Conservation (phyloP, 768 basidiomycete genomes). For the Mycena indigotica region DNA sequence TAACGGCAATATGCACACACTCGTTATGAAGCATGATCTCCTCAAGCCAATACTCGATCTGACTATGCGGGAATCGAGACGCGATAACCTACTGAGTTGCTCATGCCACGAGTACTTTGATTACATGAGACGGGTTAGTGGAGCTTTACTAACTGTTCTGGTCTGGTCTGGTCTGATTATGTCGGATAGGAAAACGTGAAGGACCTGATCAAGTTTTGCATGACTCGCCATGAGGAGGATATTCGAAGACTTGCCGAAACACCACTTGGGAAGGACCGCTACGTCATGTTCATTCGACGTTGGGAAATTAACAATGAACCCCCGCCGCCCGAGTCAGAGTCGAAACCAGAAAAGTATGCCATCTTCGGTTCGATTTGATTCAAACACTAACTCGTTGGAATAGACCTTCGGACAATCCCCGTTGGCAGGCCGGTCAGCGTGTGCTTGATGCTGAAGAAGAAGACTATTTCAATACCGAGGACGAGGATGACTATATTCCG, state of each 20-base stretch:
- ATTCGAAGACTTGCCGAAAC: conserved; percentile 66
- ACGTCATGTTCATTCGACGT: conserved; percentile 70
- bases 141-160: not conserved
- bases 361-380: conserved; percentile 14
- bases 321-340: conserved; percentile 52
- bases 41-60: conserved; percentile 83
- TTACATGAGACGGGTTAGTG: conserved; percentile 76
- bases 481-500: conserved; percentile 48
- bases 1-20: conserved; percentile 71
- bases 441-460: conserved; percentile 88
- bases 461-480: conserved; percentile 83
- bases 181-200: conserved; percentile 79
- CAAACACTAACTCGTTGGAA: conserved; percentile 13
- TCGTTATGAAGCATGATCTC: conserved; percentile 84
- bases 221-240: conserved; percentile 70
- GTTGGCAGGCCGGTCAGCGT: conserved; percentile 51
- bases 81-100: conserved; percentile 92
- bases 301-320: conserved; percentile 95
- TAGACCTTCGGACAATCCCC: conserved; percentile 44
- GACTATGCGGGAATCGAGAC: conserved; percentile 76
- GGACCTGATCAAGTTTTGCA: conserved; percentile 79
- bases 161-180: not conserved
- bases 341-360: conserved; percentile 54
- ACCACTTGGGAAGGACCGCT: conserved; percentile 64
- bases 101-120: conserved; percentile 98